phyloP scores from a whole-genome alignment of 768 basidiomycete genomes.

The Multifurca ochricompacta region DNA sequence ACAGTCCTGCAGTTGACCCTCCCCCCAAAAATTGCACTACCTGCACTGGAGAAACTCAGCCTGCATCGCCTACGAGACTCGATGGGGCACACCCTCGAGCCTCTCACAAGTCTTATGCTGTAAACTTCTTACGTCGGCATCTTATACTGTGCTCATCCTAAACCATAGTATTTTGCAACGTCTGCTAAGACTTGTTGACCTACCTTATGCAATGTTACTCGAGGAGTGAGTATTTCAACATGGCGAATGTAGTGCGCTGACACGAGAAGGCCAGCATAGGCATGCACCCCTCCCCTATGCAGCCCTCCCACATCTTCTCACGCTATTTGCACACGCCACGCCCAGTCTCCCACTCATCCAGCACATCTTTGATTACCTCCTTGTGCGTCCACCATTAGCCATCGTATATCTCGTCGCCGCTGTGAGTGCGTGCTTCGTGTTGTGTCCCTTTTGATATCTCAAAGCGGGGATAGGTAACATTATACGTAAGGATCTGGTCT shows the following conservation, averaged over 20 bases:
- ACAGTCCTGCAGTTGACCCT: constrained; percentile 76
- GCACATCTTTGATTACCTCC: constrained; percentile 84
- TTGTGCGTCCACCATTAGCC: constrained; percentile 73
- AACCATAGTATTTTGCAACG: constrained; percentile 61
- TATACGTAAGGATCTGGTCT: constrained; percentile 63
- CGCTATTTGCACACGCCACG: constrained; percentile 87
- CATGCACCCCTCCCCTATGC: constrained; percentile 79
- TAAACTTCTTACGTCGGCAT: constrained; percentile 39
- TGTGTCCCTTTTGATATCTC: background rate
- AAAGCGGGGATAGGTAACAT: constrained; percentile 47
- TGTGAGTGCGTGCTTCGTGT: constrained; percentile 39
- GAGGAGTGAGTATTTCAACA: constrained; percentile 42
- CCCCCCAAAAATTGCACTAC: constrained; percentile 47
- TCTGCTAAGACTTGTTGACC: constrained; percentile 63
- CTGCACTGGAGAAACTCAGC: constrained; percentile 64
- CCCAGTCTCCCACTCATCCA: constrained; percentile 86
- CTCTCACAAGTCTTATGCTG: constrained; percentile 77
- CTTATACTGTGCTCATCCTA: constrained; percentile 40
- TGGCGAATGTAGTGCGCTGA: background rate
- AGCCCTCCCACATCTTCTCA: constrained; percentile 83
- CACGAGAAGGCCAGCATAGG: constrained; percentile 29
- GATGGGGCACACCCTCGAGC: constrained; percentile 80
- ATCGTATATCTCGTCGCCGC: constrained; percentile 79
- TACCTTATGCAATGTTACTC: constrained; percentile 57
- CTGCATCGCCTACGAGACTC: constrained; percentile 77